Conservation (phyloP, 2,329 filamentous ascomycete species). For the Arachnomyces sp. region DNA sequence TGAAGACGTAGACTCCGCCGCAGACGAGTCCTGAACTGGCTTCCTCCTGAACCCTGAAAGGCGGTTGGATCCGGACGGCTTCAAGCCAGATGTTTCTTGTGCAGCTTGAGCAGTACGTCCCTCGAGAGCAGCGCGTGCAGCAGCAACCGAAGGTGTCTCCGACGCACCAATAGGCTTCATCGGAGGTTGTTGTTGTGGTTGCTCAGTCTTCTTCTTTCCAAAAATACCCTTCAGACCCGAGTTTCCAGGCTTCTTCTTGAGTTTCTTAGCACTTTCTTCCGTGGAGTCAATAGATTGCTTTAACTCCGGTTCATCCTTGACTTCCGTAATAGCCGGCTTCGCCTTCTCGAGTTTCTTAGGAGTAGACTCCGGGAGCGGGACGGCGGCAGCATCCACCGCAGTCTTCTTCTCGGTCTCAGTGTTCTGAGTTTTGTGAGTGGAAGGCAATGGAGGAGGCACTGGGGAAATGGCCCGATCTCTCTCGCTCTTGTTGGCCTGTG, state of each 20-base stretch:
- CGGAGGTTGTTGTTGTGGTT: slow-evolving; percentile 20
- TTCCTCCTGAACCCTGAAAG: slow-evolving; percentile 27
- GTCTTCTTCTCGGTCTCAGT: slow-evolving; percentile 1
- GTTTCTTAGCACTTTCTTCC: slow-evolving; percentile 33
- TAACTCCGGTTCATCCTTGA: slow-evolving; percentile 22
- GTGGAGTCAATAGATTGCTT: slow-evolving; percentile 24
- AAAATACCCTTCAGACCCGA: slow-evolving; percentile 40
- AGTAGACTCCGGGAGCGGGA: slow-evolving; percentile 8
- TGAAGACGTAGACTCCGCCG: slow-evolving; percentile 1
- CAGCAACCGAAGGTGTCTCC: slow-evolving; percentile 31
- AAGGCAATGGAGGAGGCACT: slow-evolving; percentile 18
- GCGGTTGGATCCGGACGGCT: slow-evolving; percentile 17
- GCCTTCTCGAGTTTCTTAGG: slow-evolving; percentile 13
- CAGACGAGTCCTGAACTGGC: slow-evolving; percentile 17
- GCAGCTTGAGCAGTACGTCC: slow-evolving; percentile 26
- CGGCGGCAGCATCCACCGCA: slow-evolving; percentile 5
- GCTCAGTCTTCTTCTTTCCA: slow-evolving; percentile 31
- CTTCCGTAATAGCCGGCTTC: slow-evolving; percentile 12
- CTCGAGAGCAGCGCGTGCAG: slow-evolving; percentile 36
- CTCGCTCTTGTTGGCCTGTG: no score
- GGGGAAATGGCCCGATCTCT: no score
- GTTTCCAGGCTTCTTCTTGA: slow-evolving; percentile 36
- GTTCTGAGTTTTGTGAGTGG: slow-evolving; percentile 5
- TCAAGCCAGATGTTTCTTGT: slow-evolving; percentile 17
- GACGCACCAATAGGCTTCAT: slow-evolving; percentile 27